These are phyloP conservation scores for Dryas integrifolia DNA, from an alignment of 331 rosid genomes.

Conservation along the genomic window DNA sequence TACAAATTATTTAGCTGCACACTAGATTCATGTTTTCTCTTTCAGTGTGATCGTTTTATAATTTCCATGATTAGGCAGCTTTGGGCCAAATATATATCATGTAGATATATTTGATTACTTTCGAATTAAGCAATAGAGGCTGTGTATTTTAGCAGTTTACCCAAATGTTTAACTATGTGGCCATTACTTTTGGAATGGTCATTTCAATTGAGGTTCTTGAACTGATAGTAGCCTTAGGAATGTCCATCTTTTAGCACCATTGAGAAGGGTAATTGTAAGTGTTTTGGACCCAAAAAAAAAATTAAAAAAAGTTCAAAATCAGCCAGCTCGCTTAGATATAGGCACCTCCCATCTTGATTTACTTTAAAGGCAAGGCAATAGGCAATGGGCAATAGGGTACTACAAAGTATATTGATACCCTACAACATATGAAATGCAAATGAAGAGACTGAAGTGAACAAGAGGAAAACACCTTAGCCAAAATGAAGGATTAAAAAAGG, in stretches of 20 bases:
- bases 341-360: too few relatives aligned
- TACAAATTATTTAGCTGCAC: neutral
- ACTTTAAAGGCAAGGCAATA: too few relatives aligned
- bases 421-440: too few relatives aligned
- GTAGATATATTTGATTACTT: neutral
- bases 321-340: too few relatives aligned
- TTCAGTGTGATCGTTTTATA: neutral
- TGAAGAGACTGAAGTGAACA: too few relatives aligned
- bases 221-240: neutral
- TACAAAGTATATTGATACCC: too few relatives aligned
- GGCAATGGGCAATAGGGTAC: too few relatives aligned
- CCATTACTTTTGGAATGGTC: neutral
- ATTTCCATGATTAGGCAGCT: neutral
- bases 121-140: neutral
- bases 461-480: too few relatives aligned
- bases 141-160: neutral
- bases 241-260: neutral
- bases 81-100: neutral
- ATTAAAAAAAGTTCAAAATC: too few relatives aligned
- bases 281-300: too few relatives aligned
- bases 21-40: neutral
- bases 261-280: too few relatives aligned
- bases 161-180: neutral
- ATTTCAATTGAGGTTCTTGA: neutral
- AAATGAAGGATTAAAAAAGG: too few relatives aligned